Evolutionary conservation across 495 filamentous ascomycete species (phyloP).

Genomic region (Lasiosphaeria ovina): DNA sequence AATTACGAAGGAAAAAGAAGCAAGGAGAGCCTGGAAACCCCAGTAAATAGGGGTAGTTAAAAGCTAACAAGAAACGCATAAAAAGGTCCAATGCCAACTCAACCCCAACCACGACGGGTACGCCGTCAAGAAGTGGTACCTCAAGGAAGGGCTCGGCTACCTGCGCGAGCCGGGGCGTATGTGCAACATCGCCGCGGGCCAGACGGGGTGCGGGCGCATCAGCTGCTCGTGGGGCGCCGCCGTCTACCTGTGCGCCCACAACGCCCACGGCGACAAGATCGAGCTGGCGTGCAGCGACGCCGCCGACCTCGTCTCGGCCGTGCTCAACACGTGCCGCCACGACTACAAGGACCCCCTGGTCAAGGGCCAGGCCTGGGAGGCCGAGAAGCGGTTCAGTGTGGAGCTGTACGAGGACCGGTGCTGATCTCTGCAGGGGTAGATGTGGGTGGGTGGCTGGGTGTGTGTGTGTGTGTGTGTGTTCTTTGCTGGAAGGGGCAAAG

Average conservation of each 20-base stretch:
- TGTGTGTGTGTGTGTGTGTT: neutral
- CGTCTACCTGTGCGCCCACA: slow-evolving; percentile 9
- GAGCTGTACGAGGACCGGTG: neutral
- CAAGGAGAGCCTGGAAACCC: too few relatives aligned
- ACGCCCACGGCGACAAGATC: neutral
- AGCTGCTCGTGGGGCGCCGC: slow-evolving; percentile 11
- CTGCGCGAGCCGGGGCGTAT: neutral
- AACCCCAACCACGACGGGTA: too few relatives aligned
- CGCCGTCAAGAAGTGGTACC: too few relatives aligned
- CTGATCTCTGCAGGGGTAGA: neutral
- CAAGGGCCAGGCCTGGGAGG: neutral
- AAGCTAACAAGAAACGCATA: too few relatives aligned
- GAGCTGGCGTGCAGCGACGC: neutral
- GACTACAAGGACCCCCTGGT: neutral
- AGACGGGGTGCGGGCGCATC: slow-evolving; percentile 2
- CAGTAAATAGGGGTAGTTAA: too few relatives aligned
- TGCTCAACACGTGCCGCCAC: neutral
- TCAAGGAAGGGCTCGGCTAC: neutral
- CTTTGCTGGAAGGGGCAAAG: too few relatives aligned
- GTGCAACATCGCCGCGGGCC: neutral
- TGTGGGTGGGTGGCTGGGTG: too few relatives aligned
- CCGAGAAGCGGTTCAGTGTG: neutral
- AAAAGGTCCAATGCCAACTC: too few relatives aligned
- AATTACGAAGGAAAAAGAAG: too few relatives aligned
- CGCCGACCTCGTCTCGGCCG: neutral